These are phyloP conservation scores for Colletotrichum orbiculare DNA, from an alignment of 2,329 filamentous ascomycete species.

Conservation along the genomic window DNA sequence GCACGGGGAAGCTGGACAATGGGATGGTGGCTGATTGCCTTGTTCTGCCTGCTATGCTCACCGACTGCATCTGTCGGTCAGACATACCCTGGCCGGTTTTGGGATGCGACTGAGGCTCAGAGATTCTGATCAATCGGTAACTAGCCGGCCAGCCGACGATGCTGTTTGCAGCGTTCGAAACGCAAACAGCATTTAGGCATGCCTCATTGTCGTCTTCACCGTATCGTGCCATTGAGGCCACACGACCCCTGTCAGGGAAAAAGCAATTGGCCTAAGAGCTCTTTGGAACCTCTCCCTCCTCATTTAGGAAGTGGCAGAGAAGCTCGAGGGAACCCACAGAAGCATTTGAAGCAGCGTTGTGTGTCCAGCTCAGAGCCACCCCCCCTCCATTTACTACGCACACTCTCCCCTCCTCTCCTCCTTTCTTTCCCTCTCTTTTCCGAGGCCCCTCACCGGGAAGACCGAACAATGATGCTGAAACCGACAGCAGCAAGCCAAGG, in stretches of 20 bases:
- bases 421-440: too few species aligned
- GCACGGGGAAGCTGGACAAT: too few species aligned
- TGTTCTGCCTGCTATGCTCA: too few species aligned
- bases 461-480: slow-evolving; percentile 37
- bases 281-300: slow-evolving; percentile 13
- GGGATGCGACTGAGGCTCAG: not conserved
- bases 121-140: slow-evolving; percentile 13
- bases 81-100: not conserved
- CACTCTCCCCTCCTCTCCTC: too few species aligned
- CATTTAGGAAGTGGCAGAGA: slow-evolving; percentile 36
- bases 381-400: too few species aligned
- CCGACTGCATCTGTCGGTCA: not conserved
- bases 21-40: too few species aligned
- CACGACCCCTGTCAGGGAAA: slow-evolving; percentile 14
- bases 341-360: slow-evolving; percentile 31
- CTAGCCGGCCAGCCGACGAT: slow-evolving; percentile 15
- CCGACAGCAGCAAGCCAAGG: slow-evolving; percentile 30
- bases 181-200: slow-evolving; percentile 17
- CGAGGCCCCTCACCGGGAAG: slow-evolving; percentile 31
- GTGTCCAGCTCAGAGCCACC: slow-evolving; percentile 13
- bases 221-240: slow-evolving; percentile 20
- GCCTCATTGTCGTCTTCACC: slow-evolving; percentile 26
- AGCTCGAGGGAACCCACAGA: slow-evolving; percentile 34
- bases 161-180: not conserved
- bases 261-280: slow-evolving; percentile 1